phyloP scores from a whole-genome alignment of 2,329 filamentous ascomycete genomes.

The Knoxdaviesia capensis region DNA sequence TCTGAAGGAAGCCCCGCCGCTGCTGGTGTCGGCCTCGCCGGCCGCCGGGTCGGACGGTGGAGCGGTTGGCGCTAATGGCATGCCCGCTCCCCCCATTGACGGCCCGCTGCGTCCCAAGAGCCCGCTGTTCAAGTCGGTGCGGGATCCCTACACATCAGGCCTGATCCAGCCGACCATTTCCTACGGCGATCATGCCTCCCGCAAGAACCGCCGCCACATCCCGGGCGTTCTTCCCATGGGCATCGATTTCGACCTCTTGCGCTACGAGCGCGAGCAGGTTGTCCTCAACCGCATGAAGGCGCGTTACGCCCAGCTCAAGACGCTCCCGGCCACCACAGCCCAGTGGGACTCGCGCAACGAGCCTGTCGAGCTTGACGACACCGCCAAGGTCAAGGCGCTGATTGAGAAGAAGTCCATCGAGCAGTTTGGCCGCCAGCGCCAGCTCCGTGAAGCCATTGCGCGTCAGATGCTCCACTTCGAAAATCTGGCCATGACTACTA shows the following conservation, averaged over 20 bases:
- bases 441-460: conserved; percentile 69
- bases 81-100: conserved; percentile 14
- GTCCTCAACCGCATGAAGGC: conserved; percentile 80
- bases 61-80: conserved; percentile 2
- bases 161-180: conserved; percentile 41
- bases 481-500: conserved; percentile 92
- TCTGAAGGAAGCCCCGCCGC: conserved; percentile 25
- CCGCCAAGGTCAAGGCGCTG: conserved; percentile 68
- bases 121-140: conserved; percentile 50
- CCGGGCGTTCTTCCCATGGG: conserved; percentile 79
- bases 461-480: conserved; percentile 90
- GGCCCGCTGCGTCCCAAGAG: conserved; percentile 16
- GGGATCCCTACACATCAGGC: conserved; percentile 45
- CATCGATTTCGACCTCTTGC: conserved; percentile 67
- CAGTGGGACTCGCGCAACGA: conserved; percentile 69
- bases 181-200: conserved; percentile 59
- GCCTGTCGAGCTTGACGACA: conserved; percentile 49
- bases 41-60: conserved; percentile 6
- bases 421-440: conserved; percentile 73
- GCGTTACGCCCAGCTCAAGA: conserved; percentile 66
- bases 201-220: conserved; percentile 59
- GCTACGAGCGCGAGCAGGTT: conserved; percentile 71
- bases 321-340: conserved; percentile 65
- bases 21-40: conserved; percentile 16
- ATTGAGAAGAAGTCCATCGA: conserved; percentile 90